Evolutionary conservation across 257 asterid species (phyloP), one percentile per base, ranked within the genome.

Genomic region (Fraxinus quadrangulata): DNA sequence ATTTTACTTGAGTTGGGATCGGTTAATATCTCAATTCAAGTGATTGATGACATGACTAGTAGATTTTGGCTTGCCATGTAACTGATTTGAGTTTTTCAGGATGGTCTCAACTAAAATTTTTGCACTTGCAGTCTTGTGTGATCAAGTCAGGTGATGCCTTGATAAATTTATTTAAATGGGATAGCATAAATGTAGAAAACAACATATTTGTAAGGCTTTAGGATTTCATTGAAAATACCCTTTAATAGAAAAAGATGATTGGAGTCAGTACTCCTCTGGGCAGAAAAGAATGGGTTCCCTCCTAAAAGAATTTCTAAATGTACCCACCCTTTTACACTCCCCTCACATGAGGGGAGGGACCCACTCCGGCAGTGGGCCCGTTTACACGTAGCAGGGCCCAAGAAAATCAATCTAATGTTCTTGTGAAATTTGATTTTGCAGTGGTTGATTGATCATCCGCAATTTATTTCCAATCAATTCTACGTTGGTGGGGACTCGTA

Each of bases 401-500:
- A 26, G 28, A 26, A 26, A 26, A 54, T 6, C 19, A n/a, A 10
- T 63, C 33, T 24, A 63, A 24, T 63, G 34, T 23, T 63, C 1
- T 24, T 24, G 16, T 63, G 68, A 63, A 16, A 19, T 67, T 40
- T 40, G 23, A 40, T 67, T 67, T 78, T 77, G 78, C 82, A 87
- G 90, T 87, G 86, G 86, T 70, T 87, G 21, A 26, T 72, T 74
- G 81, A 77, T 45, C 85, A 83, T 73, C 77, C 89, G 1, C 87
- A 82, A 12, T 83, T 82, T 49, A 71, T 45, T 49, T 80, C 85
- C n/a, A 87, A 81, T 65, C 74, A 82, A 26, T 19, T 87, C n/a
- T 84, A 84, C 24, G 67, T 84, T 72, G 88, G 51, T 16, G 90
- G 88, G 42, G 88, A 86, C 75, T 86, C 90, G 3, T 86, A 77